Evolutionary conservation across 495 filamentous ascomycete species (phyloP).

Genomic region (Hypoxylon cercidicola): DNA sequence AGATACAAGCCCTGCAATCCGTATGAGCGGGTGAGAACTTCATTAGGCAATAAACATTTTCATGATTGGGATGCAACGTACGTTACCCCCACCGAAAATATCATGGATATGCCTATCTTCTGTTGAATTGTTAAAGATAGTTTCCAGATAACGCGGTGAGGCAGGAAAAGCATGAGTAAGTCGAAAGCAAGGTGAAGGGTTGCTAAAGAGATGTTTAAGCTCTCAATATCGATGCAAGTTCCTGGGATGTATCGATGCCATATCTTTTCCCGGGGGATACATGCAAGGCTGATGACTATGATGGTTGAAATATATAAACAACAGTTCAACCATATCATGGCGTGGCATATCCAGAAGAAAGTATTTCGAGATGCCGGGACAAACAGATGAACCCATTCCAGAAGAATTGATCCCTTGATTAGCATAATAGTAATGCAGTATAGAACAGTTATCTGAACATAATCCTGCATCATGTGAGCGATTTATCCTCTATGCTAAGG

Average conservation of each 20-base stretch:
- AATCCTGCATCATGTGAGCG: too few species aligned
- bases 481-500: too few species aligned
- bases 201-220: neutral
- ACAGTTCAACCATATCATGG: conserved; percentile 20
- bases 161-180: neutral
- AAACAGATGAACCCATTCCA: too few species aligned
- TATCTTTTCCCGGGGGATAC: conserved; percentile 33
- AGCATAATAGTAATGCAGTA: too few species aligned
- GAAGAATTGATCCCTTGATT: too few species aligned
- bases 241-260: conserved; percentile 38
- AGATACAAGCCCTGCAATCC: neutral
- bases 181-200: neutral
- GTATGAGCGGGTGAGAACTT: neutral
- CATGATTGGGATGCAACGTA: neutral
- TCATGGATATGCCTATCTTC: neutral
- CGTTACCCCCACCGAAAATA: neutral
- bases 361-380: too few species aligned
- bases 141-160: neutral
- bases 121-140: neutral
- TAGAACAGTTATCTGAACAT: too few species aligned
- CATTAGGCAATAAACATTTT: neutral
- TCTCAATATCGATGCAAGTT: conserved; percentile 55
- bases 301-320: conserved; percentile 30
- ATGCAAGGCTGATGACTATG: conserved; percentile 20
- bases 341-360: too few species aligned